phyloP scores from a whole-genome alignment of 2,329 filamentous ascomycete genomes.

The Samsoniella hepiali region DNA sequence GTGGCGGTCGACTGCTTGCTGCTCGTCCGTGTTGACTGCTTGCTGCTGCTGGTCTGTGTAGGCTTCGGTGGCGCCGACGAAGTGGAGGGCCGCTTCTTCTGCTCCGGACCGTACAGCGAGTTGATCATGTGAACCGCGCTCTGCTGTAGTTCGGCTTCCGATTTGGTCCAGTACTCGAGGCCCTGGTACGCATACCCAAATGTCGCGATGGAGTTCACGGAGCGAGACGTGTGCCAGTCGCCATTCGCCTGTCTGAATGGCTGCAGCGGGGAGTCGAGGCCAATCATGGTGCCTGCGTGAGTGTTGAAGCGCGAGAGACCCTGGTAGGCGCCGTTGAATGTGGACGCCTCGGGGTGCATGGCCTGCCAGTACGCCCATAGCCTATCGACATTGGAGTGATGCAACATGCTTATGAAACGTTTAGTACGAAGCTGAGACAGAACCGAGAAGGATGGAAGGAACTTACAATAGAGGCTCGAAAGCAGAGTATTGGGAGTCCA shows the following conservation, averaged over 20 bases:
- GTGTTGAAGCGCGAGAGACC: conserved; percentile 41
- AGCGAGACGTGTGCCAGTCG: conserved; percentile 41
- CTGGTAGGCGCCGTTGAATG: conserved; percentile 35
- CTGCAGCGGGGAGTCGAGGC: conserved; percentile 43
- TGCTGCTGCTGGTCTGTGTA: not conserved
- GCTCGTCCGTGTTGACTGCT: not conserved
- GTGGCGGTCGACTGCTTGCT: not conserved
- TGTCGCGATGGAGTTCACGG: conserved; percentile 31
- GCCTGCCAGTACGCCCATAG: conserved; percentile 56
- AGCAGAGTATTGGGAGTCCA: conserved; percentile 37
- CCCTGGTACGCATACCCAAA: conserved; percentile 41
- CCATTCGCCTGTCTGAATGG: conserved; percentile 46
- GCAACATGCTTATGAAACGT: conserved; percentile 36
- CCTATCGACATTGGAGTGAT: conserved; percentile 60
- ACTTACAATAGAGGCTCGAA: conserved; percentile 47
- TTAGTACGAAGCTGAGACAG: not conserved
- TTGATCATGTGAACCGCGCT: conserved; percentile 35
- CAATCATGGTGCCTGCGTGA: conserved; percentile 37
- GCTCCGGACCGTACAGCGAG: conserved; percentile 29
- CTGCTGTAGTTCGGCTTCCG: conserved; percentile 29
- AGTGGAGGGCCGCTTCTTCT: not conserved
- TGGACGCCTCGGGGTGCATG: conserved; percentile 35
- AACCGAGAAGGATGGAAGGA: not conserved
- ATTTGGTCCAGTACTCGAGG: conserved; percentile 37
- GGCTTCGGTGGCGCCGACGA: not conserved